phyloP scores from a whole-genome alignment of 306 rosid genomes.

The Gastrolobium villosum region DNA sequence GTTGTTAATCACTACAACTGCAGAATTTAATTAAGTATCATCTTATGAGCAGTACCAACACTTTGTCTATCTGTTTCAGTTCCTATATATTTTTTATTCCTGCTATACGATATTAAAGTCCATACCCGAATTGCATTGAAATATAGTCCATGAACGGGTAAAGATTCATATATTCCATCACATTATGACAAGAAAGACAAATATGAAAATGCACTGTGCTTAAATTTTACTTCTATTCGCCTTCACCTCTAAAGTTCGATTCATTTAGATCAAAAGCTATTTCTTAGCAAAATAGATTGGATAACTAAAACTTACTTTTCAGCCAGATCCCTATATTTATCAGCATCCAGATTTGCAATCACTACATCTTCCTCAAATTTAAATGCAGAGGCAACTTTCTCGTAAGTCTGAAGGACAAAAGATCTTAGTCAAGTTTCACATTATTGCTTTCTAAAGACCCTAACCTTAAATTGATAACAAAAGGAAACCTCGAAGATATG shows the following conservation, averaged over 20 bases:
- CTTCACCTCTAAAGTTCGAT: slow-evolving; percentile 24
- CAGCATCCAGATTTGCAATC: slow-evolving; percentile 92
- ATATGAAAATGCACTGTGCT: background rate
- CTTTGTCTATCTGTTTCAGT: background rate
- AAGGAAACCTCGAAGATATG: slow-evolving; percentile 14
- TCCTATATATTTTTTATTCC: background rate
- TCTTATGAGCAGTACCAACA: slow-evolving; percentile 7
- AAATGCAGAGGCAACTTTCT: slow-evolving; percentile 90
- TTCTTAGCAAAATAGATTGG: slow-evolving; percentile 20
- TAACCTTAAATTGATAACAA: slow-evolving; percentile 22
- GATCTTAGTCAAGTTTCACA: slow-evolving; percentile 34
- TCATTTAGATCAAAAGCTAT: slow-evolving; percentile 10
- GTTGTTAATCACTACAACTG: slow-evolving; percentile 3
- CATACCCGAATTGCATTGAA: slow-evolving; percentile 17
- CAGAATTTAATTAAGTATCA: slow-evolving; percentile 16
- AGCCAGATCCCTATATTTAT: slow-evolving; percentile 84
- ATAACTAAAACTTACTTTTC: slow-evolving; percentile 76
- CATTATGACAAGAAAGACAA: background rate
- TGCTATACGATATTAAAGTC: background rate
- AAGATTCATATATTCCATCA: slow-evolving; percentile 22
- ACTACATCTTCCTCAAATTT: slow-evolving; percentile 74
- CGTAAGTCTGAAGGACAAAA: slow-evolving; percentile 66
- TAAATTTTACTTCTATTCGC: background rate
- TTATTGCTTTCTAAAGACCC: slow-evolving; percentile 31
- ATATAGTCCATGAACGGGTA: slow-evolving; percentile 24